These are phyloP conservation scores for Fusarium duplospermum DNA, from an alignment of 2,329 filamentous ascomycete species.

Conservation along the genomic window DNA sequence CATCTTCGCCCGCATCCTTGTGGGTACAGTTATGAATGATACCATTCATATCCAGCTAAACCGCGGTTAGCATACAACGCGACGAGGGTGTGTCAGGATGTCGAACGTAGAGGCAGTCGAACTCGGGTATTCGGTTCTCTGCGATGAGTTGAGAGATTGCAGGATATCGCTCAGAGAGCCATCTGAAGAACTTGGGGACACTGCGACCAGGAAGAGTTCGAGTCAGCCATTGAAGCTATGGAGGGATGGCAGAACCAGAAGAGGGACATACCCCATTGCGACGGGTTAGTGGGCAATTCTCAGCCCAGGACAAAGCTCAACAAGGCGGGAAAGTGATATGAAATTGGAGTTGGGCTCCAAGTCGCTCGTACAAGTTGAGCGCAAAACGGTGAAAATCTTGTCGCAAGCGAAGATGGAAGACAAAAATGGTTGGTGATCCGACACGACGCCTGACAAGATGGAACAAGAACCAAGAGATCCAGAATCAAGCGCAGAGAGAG, in stretches of 20 bases:
- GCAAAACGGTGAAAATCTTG: slow-evolving; percentile 38
- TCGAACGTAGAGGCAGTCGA: slow-evolving; percentile 91
- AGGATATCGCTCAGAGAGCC: slow-evolving; percentile 99
- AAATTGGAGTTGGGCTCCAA: slow-evolving; percentile 17
- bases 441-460: slow-evolving; percentile 19
- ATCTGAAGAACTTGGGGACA: slow-evolving; percentile 94
- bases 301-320: slow-evolving; percentile 34
- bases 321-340: slow-evolving; percentile 5
- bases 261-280: slow-evolving; percentile 47
- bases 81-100: slow-evolving; percentile 25
- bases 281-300: slow-evolving; percentile 30
- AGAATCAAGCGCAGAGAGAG: slow-evolving; percentile 12
- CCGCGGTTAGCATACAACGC: slow-evolving; percentile 36
- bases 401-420: slow-evolving; percentile 31
- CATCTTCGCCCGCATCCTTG: slow-evolving; percentile 87
- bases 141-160: slow-evolving; percentile 98
- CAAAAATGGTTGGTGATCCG: slow-evolving; percentile 21
- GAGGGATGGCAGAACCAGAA: neutral
- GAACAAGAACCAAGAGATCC: slow-evolving; percentile 4
- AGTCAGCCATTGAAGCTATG: slow-evolving; percentile 25
- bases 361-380: slow-evolving; percentile 24
- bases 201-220: slow-evolving; percentile 48
- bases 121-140: slow-evolving; percentile 98
- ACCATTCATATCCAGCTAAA: slow-evolving; percentile 93
- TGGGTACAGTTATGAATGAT: slow-evolving; percentile 99